Conservation (phyloP, 441 rosid genomes). For the Populus trichocarpa region DNA sequence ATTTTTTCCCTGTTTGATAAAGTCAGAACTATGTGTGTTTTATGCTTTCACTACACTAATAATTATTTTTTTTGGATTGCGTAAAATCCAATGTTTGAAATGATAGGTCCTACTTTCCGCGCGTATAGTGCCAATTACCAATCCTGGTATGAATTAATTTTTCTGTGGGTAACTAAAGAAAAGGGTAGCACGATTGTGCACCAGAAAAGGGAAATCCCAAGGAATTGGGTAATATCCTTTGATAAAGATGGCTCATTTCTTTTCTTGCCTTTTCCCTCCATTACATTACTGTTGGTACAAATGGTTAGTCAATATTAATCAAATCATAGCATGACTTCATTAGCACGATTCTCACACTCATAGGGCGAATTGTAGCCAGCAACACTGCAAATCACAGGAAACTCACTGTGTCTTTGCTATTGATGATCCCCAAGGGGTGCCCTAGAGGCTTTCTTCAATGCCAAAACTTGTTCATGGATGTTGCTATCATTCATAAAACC, state of each 20-base stretch:
- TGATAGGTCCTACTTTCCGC: neutral
- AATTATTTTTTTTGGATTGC: too few relatives aligned
- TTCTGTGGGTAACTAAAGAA: constrained; percentile 1
- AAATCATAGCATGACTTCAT: constrained; percentile 21
- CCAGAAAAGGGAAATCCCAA: constrained; percentile 3
- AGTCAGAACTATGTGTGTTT: neutral
- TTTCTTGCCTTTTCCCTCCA: neutral
- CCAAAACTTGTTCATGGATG: constrained; percentile 5
- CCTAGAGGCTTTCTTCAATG: constrained; percentile 16
- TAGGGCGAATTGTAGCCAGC: constrained; percentile 26
- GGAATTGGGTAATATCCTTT: constrained; percentile 15
- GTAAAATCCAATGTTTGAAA: neutral
- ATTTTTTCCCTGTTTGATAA: neutral
- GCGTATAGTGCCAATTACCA: neutral
- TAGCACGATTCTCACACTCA: constrained; percentile 15
- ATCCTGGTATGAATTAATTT: neutral
- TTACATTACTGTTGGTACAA: neutral
- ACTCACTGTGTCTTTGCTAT: neutral
- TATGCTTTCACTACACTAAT: neutral
- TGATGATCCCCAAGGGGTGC: neutral
- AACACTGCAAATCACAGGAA: neutral
- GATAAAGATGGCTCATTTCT: constrained; percentile 15
- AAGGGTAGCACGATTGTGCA: constrained; percentile 6
- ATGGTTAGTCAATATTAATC: neutral
- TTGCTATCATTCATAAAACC: constrained; percentile 13